Evolutionary conservation across 345 rosid genomes (phyloP).

Genomic region (Boechera retrofracta): DNA sequence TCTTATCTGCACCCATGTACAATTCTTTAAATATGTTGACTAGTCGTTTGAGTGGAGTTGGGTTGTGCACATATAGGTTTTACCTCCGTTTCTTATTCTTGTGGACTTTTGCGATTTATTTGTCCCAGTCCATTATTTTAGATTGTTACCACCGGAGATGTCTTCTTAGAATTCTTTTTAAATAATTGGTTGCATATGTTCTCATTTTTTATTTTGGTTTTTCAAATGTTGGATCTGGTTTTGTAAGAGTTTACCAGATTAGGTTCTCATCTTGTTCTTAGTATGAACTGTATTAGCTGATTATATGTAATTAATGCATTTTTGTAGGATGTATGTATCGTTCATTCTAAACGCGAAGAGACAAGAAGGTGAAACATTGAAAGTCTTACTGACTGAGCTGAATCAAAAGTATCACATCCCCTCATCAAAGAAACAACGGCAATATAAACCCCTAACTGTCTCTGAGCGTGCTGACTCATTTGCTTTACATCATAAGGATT

Average conservation of each 20-base stretch:
- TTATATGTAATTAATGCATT: conserved; percentile 24
- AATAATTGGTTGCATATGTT: conserved; percentile 18
- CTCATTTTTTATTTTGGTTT: conserved; percentile 3
- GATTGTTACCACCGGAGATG: conserved; percentile 17
- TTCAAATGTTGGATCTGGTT: conserved; percentile 13
- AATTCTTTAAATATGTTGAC: conserved; percentile 10
- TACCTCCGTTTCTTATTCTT: background rate
- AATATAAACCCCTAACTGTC: conserved; percentile 61
- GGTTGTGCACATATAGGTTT: conserved; percentile 18
- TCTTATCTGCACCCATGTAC: conserved; percentile 27
- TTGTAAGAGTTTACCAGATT: conserved; percentile 14
- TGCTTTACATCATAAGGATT: conserved; percentile 58
- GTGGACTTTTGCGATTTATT: background rate
- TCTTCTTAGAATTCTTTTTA: conserved; percentile 18
- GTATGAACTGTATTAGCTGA: conserved; percentile 37
- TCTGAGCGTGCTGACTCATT: conserved; percentile 72
- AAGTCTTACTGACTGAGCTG: conserved; percentile 47
- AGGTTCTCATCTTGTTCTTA: conserved; percentile 7
- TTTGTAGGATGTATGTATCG: conserved; percentile 70
- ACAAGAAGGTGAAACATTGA: conserved; percentile 53
- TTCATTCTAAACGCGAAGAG: conserved; percentile 65
- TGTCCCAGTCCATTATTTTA: background rate
- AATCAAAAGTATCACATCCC: conserved; percentile 53
- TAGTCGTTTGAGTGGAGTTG: conserved; percentile 12
- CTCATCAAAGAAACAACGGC: conserved; percentile 51